These are phyloP conservation scores for Entrophospora sp. DNA, from an alignment of 192 early-diverging fungal genomes.

Conservation along the genomic window DNA sequence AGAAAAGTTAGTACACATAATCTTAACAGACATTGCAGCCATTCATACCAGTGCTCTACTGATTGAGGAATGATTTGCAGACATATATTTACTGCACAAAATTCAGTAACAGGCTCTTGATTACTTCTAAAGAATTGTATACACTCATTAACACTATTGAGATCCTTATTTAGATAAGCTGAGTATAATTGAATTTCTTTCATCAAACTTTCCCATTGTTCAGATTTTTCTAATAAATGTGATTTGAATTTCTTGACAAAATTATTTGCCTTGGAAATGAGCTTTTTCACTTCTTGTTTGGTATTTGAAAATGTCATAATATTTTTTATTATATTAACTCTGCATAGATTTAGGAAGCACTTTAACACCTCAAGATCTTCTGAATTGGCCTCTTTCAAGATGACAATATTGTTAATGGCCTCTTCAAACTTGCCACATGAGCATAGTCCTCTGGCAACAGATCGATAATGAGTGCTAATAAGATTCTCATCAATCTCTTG, in stretches of 20 bases:
- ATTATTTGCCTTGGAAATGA: no score
- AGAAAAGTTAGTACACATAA: background rate
- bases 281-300: no score
- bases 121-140: background rate
- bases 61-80: background rate
- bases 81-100: conserved; percentile 8
- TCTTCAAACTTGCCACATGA: background rate
- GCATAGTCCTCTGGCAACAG: background rate
- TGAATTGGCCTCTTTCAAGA: background rate
- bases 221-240: no score
- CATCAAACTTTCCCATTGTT: no score
- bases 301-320: no score
- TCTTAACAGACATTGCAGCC: background rate
- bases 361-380: background rate
- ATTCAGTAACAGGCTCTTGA: background rate
- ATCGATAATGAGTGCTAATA: no score
- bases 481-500: no score
- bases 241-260: no score
- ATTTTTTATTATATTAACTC: background rate
- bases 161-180: background rate
- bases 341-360: background rate
- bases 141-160: background rate
- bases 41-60: background rate
- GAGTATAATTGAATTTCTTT: conserved; percentile 11
- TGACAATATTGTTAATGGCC: background rate